A percentile compares a stretch with the other conserved stretches of the same genome.
phyloP scores from a whole-genome alignment of 202 grass and related monocot genomes.

The Carex arenaria region DNA sequence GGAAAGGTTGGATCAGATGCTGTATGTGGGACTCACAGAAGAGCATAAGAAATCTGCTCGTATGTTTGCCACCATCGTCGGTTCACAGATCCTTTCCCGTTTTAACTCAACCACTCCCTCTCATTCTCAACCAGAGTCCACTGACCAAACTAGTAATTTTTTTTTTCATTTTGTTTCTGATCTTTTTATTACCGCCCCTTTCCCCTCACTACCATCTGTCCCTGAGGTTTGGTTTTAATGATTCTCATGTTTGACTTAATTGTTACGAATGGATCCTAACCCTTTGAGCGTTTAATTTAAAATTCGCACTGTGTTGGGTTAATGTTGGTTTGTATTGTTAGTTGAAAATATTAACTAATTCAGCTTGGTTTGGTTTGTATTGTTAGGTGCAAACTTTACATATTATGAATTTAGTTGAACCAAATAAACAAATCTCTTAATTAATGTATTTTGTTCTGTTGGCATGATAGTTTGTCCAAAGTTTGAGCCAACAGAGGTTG shows the following conservation, averaged over 20 bases:
- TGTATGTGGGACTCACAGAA: slow-evolving; percentile 87
- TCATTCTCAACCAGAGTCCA: slow-evolving; percentile 40
- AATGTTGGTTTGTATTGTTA: not conserved
- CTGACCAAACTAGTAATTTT: slow-evolving; percentile 42
- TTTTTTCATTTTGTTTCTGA: not conserved
- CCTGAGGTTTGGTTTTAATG: not conserved
- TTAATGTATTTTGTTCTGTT: not conserved
- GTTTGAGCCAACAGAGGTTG: not conserved
- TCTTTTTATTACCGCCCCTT: no score
- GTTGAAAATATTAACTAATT: no score
- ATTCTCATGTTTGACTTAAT: not conserved
- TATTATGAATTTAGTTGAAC: not conserved
- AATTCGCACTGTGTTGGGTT: not conserved
- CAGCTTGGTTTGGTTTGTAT: no score
- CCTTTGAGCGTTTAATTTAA: not conserved
- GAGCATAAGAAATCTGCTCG: slow-evolving; percentile 88
- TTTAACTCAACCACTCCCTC: slow-evolving; percentile 47
- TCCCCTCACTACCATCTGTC: no score
- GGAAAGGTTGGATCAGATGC: slow-evolving; percentile 82
- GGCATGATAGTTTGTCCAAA: not conserved
- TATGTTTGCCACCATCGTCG: slow-evolving; percentile 93
- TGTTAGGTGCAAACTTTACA: not conserved
- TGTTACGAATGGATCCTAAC: not conserved
- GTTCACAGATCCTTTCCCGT: slow-evolving; percentile 82
- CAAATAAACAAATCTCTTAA: not conserved